Evolutionary conservation across 495 filamentous ascomycete species (phyloP).

Genomic region (Aspergillus carlsbadensis): DNA sequence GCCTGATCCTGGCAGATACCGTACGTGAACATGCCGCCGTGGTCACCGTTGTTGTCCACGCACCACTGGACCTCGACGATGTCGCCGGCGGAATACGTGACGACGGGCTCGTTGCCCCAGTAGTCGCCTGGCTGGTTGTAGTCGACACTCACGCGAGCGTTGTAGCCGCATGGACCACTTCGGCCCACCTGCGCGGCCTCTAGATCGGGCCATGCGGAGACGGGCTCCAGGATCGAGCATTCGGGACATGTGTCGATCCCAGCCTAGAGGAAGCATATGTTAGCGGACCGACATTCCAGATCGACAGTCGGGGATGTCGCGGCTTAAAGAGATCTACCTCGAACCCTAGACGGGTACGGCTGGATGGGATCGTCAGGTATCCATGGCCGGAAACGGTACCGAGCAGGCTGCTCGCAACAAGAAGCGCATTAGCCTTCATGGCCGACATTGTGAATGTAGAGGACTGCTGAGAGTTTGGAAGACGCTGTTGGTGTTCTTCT

Average conservation of each 20-base stretch:
- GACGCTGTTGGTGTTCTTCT: too few species aligned
- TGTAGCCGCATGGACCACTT: conserved; percentile 56
- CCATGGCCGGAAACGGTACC: conserved; percentile 31
- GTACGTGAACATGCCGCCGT: conserved; percentile 60
- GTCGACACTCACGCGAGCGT: conserved; percentile 53
- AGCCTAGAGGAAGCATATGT: conserved; percentile 28
- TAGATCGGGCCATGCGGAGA: conserved; percentile 50
- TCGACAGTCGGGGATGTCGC: too few species aligned
- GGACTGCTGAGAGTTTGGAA: too few species aligned
- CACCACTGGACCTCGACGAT: conserved; percentile 55
- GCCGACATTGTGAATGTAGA: too few species aligned
- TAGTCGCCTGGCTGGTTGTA: conserved; percentile 49
- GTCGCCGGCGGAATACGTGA: conserved; percentile 46
- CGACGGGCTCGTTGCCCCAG: conserved; percentile 48
- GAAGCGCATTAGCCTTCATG: not conserved
- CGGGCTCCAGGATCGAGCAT: conserved; percentile 57
- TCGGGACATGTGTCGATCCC: conserved; percentile 54
- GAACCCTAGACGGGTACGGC: conserved; percentile 46
- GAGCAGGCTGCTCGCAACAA: not conserved
- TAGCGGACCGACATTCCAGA: not conserved
- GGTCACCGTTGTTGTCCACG: conserved; percentile 58
- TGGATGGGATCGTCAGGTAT: conserved; percentile 46
- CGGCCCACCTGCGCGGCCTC: conserved; percentile 46
- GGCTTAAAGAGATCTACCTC: conserved; percentile 45
- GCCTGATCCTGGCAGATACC: conserved; percentile 54